Evolutionary conservation across 2,329 filamentous ascomycete species (phyloP).

Genomic region (Metarhizium album): DNA sequence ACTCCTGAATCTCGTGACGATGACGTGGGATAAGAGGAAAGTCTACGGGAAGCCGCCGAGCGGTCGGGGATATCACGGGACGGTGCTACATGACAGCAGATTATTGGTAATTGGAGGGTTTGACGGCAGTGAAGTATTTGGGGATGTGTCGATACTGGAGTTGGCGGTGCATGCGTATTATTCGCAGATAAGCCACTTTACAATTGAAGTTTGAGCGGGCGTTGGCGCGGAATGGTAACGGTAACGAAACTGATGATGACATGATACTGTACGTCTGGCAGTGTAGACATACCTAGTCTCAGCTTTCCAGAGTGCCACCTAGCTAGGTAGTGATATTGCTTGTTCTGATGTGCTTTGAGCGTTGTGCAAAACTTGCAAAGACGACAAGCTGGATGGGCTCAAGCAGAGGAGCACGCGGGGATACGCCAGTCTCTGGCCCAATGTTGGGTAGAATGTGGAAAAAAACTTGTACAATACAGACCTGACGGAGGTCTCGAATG

Average conservation of each 20-base stretch:
- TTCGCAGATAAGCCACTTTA: conserved; percentile 63
- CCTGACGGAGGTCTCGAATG: not conserved
- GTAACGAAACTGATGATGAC: not conserved
- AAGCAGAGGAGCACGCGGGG: too few species aligned
- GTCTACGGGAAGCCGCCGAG: conserved; percentile 54
- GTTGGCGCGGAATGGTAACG: not conserved
- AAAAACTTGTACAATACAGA: not conserved
- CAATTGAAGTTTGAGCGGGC: conserved; percentile 46
- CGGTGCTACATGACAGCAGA: conserved; percentile 54
- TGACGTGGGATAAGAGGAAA: conserved; percentile 60
- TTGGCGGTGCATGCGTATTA: conserved; percentile 62
- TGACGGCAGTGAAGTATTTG: conserved; percentile 57
- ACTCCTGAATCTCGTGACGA: conserved; percentile 58
- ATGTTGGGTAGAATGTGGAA: not conserved
- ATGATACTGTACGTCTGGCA: not conserved
- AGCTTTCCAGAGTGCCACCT: too few species aligned
- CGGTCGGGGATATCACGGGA: conserved; percentile 56
- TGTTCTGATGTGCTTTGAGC: too few species aligned
- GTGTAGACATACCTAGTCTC: too few species aligned
- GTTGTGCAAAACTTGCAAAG: too few species aligned
- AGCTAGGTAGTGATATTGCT: too few species aligned
- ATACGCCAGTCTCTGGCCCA: not conserved
- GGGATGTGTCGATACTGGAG: conserved; percentile 56
- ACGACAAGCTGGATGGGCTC: too few species aligned
- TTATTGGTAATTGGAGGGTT: conserved; percentile 56